A percentile compares a stretch with the other conserved stretches of the same genome.
Evolutionary conservation across 768 basidiomycete species (phyloP).

Genomic region (Fomitopsis pulvina): DNA sequence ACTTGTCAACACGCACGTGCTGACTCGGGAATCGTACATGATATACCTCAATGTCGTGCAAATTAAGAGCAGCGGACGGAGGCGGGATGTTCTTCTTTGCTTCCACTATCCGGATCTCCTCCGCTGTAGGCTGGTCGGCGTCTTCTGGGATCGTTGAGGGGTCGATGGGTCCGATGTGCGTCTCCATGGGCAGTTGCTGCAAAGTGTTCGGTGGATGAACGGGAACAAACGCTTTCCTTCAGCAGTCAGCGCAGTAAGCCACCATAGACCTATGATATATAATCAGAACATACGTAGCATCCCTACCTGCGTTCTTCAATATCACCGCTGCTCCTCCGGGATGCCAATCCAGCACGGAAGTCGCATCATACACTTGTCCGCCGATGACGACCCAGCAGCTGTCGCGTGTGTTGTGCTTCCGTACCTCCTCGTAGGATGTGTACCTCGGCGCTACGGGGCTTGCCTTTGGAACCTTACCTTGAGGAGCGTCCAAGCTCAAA

Average conservation of each 20-base stretch:
- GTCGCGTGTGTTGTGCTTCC: constrained; percentile 47
- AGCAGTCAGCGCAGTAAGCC: too few relatives aligned
- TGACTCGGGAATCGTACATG: neutral
- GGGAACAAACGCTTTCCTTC: constrained; percentile 16
- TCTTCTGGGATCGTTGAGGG: constrained; percentile 17
- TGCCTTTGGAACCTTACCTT: neutral
- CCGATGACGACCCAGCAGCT: constrained; percentile 50
- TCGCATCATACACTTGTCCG: constrained; percentile 30
- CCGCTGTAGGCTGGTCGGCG: constrained; percentile 16
- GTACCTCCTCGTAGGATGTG: constrained; percentile 32
- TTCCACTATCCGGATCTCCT: constrained; percentile 22
- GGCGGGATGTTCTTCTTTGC: constrained; percentile 18
- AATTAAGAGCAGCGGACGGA: constrained; percentile 21
- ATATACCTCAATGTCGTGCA: constrained; percentile 23
- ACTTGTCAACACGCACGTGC: neutral
- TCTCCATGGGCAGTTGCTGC: constrained; percentile 16
- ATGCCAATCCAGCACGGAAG: constrained; percentile 18
- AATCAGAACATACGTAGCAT: constrained; percentile 63
- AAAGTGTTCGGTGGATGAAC: constrained; percentile 14
- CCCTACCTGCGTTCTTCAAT: constrained; percentile 83
- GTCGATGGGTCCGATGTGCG: constrained; percentile 23
- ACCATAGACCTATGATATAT: neutral
- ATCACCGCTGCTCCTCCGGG: constrained; percentile 20
- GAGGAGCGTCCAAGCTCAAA: neutral
- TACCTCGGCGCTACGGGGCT: neutral